These are phyloP conservation scores for Polyporus tsugae DNA, from an alignment of 1,284 basidiomycete species.

Conservation along the genomic window DNA sequence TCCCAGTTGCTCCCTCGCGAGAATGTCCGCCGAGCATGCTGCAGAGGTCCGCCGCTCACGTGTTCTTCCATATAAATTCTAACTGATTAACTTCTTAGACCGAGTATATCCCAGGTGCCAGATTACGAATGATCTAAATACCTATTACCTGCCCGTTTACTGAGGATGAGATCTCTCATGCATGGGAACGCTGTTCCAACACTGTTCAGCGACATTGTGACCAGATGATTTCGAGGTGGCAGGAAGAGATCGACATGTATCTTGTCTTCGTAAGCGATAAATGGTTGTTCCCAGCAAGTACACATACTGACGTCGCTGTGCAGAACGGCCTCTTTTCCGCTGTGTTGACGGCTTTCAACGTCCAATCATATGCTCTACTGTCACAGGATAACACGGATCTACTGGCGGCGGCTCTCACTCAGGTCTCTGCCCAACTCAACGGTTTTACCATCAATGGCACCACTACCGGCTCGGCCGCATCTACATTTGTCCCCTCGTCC, in stretches of 20 bases:
- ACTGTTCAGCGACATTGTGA: slow-evolving; percentile 23
- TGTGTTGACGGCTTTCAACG: slow-evolving; percentile 28
- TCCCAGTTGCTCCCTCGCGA: background rate
- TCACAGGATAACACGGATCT: slow-evolving; percentile 23
- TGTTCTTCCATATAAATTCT: background rate
- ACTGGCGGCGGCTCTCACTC: slow-evolving; percentile 11
- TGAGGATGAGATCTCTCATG: slow-evolving; percentile 13
- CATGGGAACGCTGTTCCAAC: slow-evolving; percentile 21
- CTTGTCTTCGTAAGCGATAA: slow-evolving; percentile 24
- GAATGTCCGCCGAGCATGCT: background rate
- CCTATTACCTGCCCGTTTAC: slow-evolving; percentile 14
- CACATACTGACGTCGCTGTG: background rate
- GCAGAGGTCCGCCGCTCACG: slow-evolving; percentile 1
- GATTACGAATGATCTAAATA: slow-evolving; percentile 4
- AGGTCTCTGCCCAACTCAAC: slow-evolving; percentile 24
- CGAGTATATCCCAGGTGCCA: slow-evolving; percentile 8
- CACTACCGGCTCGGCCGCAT: slow-evolving; percentile 4
- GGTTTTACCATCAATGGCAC: slow-evolving; percentile 3
- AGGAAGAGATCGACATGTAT: slow-evolving; percentile 26
- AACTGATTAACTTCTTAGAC: background rate
- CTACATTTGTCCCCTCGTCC: background rate
- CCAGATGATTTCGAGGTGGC: slow-evolving; percentile 23
- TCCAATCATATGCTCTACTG: slow-evolving; percentile 25
- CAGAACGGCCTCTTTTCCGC: slow-evolving; percentile 30
- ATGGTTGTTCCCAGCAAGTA: background rate